Base-by-base conservation (phyloP, 768 basidiomycete species). In the Termitomyces sp. region DNA sequence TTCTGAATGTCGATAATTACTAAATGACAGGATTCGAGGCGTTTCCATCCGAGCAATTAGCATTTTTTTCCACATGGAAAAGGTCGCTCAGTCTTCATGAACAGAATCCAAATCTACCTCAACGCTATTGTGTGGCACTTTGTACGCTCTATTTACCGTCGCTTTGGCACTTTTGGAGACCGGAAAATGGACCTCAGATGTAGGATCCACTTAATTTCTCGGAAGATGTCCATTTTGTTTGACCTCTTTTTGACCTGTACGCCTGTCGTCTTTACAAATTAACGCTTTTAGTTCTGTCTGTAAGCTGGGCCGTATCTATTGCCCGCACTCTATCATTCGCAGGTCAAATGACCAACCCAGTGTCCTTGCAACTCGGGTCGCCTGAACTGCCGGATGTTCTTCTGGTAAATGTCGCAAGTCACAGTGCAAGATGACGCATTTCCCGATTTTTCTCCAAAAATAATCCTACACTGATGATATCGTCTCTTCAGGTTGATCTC, bases 371-470 rank as follows among this genome's bases (percentile, higher is more conserved):
- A 42, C 2, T n/a, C n/a, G 9, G 40, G 40, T n/a, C n/a, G n/a
- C 9, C 47, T 18, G 30, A 22, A 33, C 22, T 32, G 48, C 45
- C 61, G 61, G 59, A 57, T 57, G 35, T 60, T 59, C 44, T n/a
- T 64, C 64, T 63, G 59, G 26, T 46, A 64, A 61, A 58, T 28
- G 26, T 62, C 61, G 32, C 53, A 52, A 47, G 43, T 44, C 13
- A 20, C 38, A 13, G 9, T 58, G 46, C 38, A 48, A 14, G 20
- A 30, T 35, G 32, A 26, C 18, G 16, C 52, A 54, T 22, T 13
- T 35, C 28, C 64, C 64, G 64, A 60, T 40, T 56, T 56, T 60
- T 60, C 18, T 55, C 64, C 64, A 38, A 26, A 33, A 53, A 64
- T 62, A 36, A 60, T 56, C 61, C 57, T 26, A 6, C n/a, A 20